Percentiles rank a stretch among this genome's conserved stretches.
Evolutionary conservation across 169 alveolate genomes (phyloP).

Genomic region (Cryptosporidium viatorum): DNA sequence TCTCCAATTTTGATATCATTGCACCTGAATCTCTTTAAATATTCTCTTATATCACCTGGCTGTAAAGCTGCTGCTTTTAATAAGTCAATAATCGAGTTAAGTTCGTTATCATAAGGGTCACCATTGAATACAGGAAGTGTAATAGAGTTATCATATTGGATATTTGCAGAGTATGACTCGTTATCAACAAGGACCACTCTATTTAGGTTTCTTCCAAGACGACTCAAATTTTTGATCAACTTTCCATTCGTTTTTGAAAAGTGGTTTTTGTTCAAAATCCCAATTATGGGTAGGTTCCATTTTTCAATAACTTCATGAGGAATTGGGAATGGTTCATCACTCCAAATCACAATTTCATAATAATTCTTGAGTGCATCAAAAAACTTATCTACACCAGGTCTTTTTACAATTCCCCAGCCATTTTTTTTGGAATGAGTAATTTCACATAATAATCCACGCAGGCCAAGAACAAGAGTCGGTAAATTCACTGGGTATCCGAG

Average conservation of each 20-base stretch:
- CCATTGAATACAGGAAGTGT: slow-evolving; percentile 85
- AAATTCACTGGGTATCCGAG: slow-evolving; percentile 89
- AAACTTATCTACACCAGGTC: slow-evolving; percentile 93
- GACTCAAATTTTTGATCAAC: slow-evolving; percentile 82
- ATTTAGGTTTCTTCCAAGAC: slow-evolving; percentile 88
- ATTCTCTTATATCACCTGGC: slow-evolving; percentile 81
- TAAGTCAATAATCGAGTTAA: slow-evolving; percentile 82
- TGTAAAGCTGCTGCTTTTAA: slow-evolving; percentile 85
- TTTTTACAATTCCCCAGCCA: slow-evolving; percentile 91
- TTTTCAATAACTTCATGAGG: slow-evolving; percentile 88
- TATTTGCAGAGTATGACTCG: slow-evolving; percentile 76
- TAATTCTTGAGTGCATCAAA: slow-evolving; percentile 87
- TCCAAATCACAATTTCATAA: slow-evolving; percentile 94
- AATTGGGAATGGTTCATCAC: slow-evolving; percentile 90
- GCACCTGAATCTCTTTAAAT: slow-evolving; percentile 83
- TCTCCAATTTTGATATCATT: slow-evolving; percentile 84
- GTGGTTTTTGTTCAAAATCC: slow-evolving; percentile 87
- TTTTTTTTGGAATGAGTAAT: slow-evolving; percentile 86
- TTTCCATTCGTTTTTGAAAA: slow-evolving; percentile 84
- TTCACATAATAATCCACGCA: slow-evolving; percentile 87
- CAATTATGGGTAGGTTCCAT: slow-evolving; percentile 92
- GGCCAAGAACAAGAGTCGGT: slow-evolving; percentile 91
- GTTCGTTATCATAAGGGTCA: slow-evolving; percentile 86
- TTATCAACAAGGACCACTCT: slow-evolving; percentile 88
- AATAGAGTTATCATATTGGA: slow-evolving; percentile 88